These are phyloP conservation scores for Fusarium falciforme DNA, from an alignment of 2,329 filamentous ascomycete species.

Conservation along the genomic window DNA sequence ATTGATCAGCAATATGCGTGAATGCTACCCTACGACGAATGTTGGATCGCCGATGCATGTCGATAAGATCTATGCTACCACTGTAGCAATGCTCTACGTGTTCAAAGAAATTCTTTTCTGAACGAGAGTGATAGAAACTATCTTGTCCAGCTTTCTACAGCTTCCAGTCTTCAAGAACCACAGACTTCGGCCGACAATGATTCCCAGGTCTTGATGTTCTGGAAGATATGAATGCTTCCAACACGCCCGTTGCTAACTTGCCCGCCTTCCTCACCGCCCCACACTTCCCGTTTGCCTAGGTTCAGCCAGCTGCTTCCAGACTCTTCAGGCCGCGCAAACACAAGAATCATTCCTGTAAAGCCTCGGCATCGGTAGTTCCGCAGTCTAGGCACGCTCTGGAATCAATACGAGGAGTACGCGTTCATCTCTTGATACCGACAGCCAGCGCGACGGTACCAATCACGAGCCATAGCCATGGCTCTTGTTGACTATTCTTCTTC, in stretches of 20 bases:
- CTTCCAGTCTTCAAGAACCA: neutral
- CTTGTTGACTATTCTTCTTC: constrained; percentile 70
- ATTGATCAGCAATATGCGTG: constrained; percentile 27
- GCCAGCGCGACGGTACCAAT: neutral
- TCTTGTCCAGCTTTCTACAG: neutral
- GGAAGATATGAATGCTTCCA: neutral
- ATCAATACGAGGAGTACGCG: neutral
- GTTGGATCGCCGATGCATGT: constrained; percentile 10
- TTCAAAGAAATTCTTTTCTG: neutral
- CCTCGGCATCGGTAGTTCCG: neutral
- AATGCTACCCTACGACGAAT: constrained; percentile 26
- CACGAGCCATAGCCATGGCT: constrained; percentile 57
- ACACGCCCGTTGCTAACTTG: neutral
- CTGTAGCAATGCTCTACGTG: neutral
- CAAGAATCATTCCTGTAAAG: constrained; percentile 8
- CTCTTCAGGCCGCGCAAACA: neutral
- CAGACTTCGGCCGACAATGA: neutral
- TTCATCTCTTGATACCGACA: neutral
- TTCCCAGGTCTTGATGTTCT: neutral
- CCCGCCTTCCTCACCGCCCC: neutral
- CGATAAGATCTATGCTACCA: constrained; percentile 17
- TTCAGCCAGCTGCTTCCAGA: neutral
- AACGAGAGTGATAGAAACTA: neutral
- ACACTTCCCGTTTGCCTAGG: neutral
- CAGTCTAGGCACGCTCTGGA: neutral